Evolutionary conservation across 495 filamentous ascomycete genomes (phyloP), one percentile per base, ranked within the genome.

Genomic region (Staphylotrichum longicolle): DNA sequence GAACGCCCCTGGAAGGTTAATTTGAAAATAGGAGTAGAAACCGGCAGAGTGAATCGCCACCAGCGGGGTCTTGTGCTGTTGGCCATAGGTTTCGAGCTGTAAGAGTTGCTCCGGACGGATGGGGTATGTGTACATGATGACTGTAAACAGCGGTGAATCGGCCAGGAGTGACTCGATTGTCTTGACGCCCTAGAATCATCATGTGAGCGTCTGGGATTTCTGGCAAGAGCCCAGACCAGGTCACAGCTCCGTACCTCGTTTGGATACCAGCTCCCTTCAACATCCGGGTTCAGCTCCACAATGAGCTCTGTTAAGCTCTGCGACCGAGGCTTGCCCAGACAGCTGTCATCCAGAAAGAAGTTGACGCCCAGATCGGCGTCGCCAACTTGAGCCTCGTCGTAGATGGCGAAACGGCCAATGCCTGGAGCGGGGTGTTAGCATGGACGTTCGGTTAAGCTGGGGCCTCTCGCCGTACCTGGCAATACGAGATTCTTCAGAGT

Each of bases 401-500:
- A 85, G 61, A 99, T 96, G 3, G 90, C 95, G 71, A 96, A 97
- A n/a, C 87, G 86, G 11, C 95, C 94, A 69, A 98, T 88, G 35
- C 93, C 91, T 88, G 27, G 46, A 12, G 10, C 12, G 42, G 53
- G 30, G 53, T 74, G 33, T 53, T 42, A 40, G 41, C 51, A 47
- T 9, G 2, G 4, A 7, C 3, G 30, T 32, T 20, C 20, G 15
- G 37, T 10, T 12, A 30, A 5, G 30, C 1, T 32, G 48, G 20
- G 4, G 20, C 27, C 11, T 3, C 12, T 44, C 48, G 20, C 15
- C 63, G 34, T 77, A 86, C 86, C 85, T 60, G 94, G 94, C 48
- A 99, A 75, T 1, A 98, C 89, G 30, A 99, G 84, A 72, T 99
- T 99, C 82, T 99, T 99, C 58, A 99, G 82, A 0, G 92, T 86